Conservation (phyloP, 495 filamentous ascomycete genomes). For the Letharia columbiana region DNA sequence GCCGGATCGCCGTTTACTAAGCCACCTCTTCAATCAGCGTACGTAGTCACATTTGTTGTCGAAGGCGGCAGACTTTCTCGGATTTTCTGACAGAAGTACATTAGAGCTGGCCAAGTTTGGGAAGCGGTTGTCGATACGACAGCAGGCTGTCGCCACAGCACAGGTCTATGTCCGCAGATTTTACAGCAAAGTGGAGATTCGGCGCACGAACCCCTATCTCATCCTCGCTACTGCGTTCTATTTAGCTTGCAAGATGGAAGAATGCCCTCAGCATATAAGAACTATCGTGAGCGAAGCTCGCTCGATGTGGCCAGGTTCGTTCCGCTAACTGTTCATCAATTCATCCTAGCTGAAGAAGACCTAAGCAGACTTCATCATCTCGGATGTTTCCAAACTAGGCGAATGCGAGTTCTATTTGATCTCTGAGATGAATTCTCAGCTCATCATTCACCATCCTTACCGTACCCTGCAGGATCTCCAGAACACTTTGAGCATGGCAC, state of each 20-base stretch:
- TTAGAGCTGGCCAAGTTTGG: constrained; percentile 75
- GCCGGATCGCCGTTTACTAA: constrained; percentile 71
- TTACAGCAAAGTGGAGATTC: constrained; percentile 84
- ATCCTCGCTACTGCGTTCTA: constrained; percentile 87
- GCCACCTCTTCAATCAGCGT: constrained; percentile 90
- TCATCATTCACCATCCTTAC: constrained; percentile 97
- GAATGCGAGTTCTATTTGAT: constrained; percentile 97
- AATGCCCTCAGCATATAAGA: constrained; percentile 92
- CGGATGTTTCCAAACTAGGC: constrained; percentile 79
- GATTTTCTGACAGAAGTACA: constrained; percentile 11
- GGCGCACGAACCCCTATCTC: constrained; percentile 88
- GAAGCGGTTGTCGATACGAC: constrained; percentile 65
- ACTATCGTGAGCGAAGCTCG: constrained; percentile 77
- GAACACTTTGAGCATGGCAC: constrained; percentile 51
- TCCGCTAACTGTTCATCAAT: background rate
- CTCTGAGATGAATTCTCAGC: constrained; percentile 85
- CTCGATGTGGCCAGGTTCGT: constrained; percentile 71
- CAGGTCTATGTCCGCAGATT: constrained; percentile 92
- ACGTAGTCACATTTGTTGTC: constrained; percentile 27
- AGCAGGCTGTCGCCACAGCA: constrained; percentile 90
- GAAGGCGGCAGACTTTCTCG: background rate
- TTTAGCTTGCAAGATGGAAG: constrained; percentile 97
- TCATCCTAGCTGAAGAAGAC: constrained; percentile 18
- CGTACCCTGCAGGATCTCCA: constrained; percentile 72
- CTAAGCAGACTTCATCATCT: constrained; percentile 59